Percentiles rank a stretch among this genome's conserved stretches.
Conservation (phyloP, 345 rosid species). For the Hibiscus tridactylites region DNA sequence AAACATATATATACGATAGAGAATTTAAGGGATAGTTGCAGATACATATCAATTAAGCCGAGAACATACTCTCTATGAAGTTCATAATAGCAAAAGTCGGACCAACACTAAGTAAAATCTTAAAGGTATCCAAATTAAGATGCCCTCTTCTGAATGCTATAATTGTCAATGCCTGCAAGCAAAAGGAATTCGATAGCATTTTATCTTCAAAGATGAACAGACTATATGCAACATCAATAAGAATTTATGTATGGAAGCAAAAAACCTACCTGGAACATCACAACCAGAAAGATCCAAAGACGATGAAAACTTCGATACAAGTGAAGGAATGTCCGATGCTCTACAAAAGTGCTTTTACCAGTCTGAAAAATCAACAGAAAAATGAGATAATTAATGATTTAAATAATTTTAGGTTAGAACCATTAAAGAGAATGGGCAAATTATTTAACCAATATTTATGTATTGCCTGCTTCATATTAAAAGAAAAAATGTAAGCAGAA, state of each 20-base stretch:
- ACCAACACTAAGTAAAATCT: conserved; percentile 74
- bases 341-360: conserved; percentile 92
- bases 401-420: not conserved
- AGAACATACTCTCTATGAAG: conserved; percentile 64
- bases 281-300: conserved; percentile 86
- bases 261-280: conserved; percentile 84
- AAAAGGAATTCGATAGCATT: conserved; percentile 6
- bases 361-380: conserved; percentile 38
- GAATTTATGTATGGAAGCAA: conserved; percentile 2
- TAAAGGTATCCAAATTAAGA: conserved; percentile 57
- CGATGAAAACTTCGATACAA: conserved; percentile 88
- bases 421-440: not conserved
- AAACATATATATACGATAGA: not conserved
- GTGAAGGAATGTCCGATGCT: conserved; percentile 96
- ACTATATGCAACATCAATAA: not conserved
- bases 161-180: conserved; percentile 63
- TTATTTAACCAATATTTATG: not conserved
- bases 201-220: conserved; percentile 7
- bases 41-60: conserved; percentile 1
- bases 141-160: conserved; percentile 67
- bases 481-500: not conserved
- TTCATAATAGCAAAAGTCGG: conserved; percentile 87
- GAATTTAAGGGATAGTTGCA: conserved; percentile 6
- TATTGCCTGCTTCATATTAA: not conserved
- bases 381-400: not conserved